A percentile compares a stretch with the other conserved stretches of the same genome.
These are phyloP conservation scores for Exophiala sideris DNA, from an alignment of 2,329 filamentous ascomycete species.

Conservation along the genomic window DNA sequence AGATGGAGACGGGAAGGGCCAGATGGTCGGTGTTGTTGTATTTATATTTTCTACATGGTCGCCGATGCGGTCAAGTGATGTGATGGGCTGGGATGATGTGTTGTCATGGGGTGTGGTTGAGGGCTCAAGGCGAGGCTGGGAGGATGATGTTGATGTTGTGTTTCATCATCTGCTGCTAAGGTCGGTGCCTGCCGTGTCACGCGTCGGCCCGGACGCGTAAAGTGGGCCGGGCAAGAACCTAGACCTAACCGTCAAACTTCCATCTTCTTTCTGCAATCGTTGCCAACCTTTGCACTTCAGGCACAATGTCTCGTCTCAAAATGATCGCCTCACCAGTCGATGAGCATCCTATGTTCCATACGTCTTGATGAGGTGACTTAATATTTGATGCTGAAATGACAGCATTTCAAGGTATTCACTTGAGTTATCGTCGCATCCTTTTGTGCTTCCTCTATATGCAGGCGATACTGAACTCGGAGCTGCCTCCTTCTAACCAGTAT, in stretches of 20 bases:
- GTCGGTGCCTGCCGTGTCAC: not conserved
- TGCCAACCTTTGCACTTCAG: not conserved
- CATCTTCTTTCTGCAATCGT: not conserved
- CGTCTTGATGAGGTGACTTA: no score
- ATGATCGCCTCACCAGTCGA: no score
- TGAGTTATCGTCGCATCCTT: no score
- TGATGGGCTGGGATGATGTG: not conserved
- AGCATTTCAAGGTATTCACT: no score
- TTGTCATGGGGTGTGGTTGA: constrained; percentile 8
- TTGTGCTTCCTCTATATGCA: no score
- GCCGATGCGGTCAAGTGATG: constrained; percentile 16
- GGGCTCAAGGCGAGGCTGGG: not conserved
- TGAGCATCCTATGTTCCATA: no score
- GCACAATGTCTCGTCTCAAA: not conserved
- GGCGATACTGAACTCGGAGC: no score
- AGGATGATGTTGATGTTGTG: constrained; percentile 3
- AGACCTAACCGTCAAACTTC: no score
- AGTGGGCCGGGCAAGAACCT: not conserved
- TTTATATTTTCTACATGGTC: constrained; percentile 6
- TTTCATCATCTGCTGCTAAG: not conserved
- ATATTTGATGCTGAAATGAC: no score
- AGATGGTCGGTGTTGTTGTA: not conserved
- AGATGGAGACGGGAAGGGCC: not conserved
- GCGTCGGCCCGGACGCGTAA: not conserved
- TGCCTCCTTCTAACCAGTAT: no score